phyloP scores from a whole-genome alignment of 1,284 basidiomycete species.

The Thecaphora thlaspeos region DNA sequence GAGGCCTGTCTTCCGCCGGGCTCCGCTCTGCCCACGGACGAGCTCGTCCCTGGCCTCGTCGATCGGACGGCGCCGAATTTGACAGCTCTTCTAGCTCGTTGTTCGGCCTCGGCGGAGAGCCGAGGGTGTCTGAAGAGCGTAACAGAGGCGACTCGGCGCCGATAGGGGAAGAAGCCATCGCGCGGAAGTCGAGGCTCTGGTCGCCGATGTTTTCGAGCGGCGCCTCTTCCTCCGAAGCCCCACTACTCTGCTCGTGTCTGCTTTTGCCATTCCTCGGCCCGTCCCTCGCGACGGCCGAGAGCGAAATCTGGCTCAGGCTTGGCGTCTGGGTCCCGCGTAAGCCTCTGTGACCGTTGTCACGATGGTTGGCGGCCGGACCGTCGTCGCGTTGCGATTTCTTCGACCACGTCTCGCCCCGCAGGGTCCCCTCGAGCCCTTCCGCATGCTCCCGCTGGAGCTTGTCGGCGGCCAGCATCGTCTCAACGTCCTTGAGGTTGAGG shows the following conservation, averaged over 20 bases:
- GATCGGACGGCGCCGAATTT: neutral
- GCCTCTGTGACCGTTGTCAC: too few relatives aligned
- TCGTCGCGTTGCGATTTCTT: too few relatives aligned
- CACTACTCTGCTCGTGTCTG: too few relatives aligned
- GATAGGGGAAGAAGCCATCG: neutral
- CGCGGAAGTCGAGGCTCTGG: neutral
- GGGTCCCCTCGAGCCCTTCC: too few relatives aligned
- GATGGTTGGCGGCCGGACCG: too few relatives aligned
- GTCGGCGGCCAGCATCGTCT: neutral
- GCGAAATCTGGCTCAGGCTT: neutral
- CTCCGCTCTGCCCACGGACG: too few relatives aligned
- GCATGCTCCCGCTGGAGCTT: neutral
- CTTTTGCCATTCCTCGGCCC: too few relatives aligned
- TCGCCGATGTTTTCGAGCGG: neutral
- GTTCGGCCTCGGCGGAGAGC: too few relatives aligned
- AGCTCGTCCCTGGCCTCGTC: too few relatives aligned
- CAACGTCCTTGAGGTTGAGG: conserved; percentile 14
- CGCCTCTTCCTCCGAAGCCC: neutral
- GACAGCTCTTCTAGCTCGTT: neutral
- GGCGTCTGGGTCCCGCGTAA: neutral
- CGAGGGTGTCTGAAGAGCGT: neutral
- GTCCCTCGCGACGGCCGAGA: neutral
- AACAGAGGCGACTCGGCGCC: neutral
- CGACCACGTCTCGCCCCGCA: too few relatives aligned
- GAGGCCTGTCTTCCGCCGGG: too few relatives aligned